Evolutionary conservation across 352 stramenopile species (phyloP).

Genomic region (Globisporangium nunn): DNA sequence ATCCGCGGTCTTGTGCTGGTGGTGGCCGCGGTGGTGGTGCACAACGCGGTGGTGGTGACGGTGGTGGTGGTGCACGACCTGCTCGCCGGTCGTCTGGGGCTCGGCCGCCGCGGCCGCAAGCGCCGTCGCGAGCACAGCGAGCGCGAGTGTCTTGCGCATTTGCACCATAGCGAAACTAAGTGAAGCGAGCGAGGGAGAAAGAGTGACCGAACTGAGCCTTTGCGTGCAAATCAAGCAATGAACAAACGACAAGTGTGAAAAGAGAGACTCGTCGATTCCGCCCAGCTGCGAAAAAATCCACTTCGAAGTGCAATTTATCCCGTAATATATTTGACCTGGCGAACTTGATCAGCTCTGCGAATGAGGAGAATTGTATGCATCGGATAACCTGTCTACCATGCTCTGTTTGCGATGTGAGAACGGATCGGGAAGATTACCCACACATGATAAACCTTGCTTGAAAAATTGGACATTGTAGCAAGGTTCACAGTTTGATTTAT

Average conservation of each 20-base stretch:
- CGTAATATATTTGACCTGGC: no score
- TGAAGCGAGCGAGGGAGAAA: background rate
- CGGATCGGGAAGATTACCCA: no score
- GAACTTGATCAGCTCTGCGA: no score
- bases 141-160: slow-evolving; percentile 14
- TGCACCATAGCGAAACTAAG: slow-evolving; percentile 9
- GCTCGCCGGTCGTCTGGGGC: background rate
- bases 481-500: background rate
- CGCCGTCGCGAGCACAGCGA: slow-evolving; percentile 14
- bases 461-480: background rate
- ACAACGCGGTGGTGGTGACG: slow-evolving; percentile 10
- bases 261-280: background rate
- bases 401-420: no score
- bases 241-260: background rate
- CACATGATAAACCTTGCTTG: no score
- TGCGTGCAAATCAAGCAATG: background rate
- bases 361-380: no score
- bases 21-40: slow-evolving; percentile 6
- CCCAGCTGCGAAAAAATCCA: no score
- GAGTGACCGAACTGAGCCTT: slow-evolving; percentile 4
- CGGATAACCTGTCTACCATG: no score
- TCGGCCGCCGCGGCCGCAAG: slow-evolving; percentile 5
- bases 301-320: no score
- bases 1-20: slow-evolving; percentile 3
- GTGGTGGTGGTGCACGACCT: slow-evolving; percentile 6